phyloP scores from a whole-genome alignment of 139 green algal species.

The Haematococcus lacustris region DNA sequence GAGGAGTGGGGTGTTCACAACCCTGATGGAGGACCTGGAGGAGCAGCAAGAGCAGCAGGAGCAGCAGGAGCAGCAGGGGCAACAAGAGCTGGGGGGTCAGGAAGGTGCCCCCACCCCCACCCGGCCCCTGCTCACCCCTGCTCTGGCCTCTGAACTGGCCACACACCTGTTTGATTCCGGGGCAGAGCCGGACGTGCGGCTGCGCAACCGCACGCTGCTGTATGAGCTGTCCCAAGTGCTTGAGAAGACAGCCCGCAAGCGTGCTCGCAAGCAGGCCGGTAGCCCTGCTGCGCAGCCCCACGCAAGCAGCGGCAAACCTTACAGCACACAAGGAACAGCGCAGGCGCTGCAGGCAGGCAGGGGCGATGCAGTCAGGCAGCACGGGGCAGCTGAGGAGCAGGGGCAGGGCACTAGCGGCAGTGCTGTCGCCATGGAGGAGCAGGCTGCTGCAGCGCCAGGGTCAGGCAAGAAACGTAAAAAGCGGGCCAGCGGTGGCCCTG shows the following conservation, averaged over 20 bases:
- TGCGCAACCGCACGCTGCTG: not conserved
- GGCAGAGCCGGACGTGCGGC: not conserved
- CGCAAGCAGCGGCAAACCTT: slow-evolving; percentile 10
- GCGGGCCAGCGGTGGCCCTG: no score
- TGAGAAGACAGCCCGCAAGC: not conserved
- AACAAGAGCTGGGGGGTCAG: not conserved
- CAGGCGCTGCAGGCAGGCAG: no score
- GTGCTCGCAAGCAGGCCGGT: not conserved
- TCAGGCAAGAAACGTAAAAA: no score
- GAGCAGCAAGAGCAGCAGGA: not conserved
- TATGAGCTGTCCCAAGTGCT: not conserved
- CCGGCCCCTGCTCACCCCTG: not conserved
- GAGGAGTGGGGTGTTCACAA: slow-evolving; percentile 50
- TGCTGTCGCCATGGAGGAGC: no score
- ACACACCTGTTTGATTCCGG: not conserved
- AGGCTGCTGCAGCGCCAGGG: no score
- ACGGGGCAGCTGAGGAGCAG: no score
- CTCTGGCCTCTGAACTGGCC: slow-evolving; percentile 26
- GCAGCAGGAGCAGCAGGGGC: not conserved
- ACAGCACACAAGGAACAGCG: no score
- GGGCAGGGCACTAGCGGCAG: no score
- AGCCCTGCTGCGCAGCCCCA: not conserved
- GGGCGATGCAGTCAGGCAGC: no score
- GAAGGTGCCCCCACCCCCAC: no score
- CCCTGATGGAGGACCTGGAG: slow-evolving; percentile 42